Conservation (phyloP, 768 basidiomycete species). For the Clavaria fumosa region DNA sequence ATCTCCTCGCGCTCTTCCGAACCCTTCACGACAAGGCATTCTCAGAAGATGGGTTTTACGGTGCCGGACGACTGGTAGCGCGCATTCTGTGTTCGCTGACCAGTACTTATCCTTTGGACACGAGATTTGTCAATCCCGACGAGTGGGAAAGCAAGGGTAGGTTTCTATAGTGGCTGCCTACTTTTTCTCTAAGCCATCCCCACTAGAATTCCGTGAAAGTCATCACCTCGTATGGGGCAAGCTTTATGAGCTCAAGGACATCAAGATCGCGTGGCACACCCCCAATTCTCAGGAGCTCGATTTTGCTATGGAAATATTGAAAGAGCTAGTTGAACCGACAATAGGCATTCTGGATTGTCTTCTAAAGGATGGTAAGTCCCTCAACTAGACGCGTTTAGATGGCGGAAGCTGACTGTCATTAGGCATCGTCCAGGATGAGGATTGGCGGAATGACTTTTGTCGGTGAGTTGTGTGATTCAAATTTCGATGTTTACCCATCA, state of each 20-base stretch:
- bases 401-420: constrained; percentile 5
- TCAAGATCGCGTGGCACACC: constrained; percentile 72
- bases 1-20: constrained; percentile 43
- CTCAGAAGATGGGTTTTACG: constrained; percentile 71
- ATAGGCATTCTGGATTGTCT: constrained; percentile 39
- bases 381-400: background rate
- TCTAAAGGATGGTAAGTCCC: constrained; percentile 32
- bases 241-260: constrained; percentile 50
- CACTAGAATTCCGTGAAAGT: constrained; percentile 46
- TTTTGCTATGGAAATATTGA: constrained; percentile 57
- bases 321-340: constrained; percentile 48
- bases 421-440: constrained; percentile 36
- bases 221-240: constrained; percentile 76
- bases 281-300: constrained; percentile 56
- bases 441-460: constrained; percentile 82
- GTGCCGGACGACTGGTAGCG: constrained; percentile 63
- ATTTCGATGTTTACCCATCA: background rate
- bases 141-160: constrained; percentile 63
- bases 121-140: constrained; percentile 63
- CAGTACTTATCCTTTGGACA: constrained; percentile 68
- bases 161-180: no score
- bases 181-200: no score
- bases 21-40: constrained; percentile 55
- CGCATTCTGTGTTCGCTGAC: constrained; percentile 61
- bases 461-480: constrained; percentile 26